phyloP scores from a whole-genome alignment of 176 grass and related monocot species.

The Chrysopogon serrulatus region DNA sequence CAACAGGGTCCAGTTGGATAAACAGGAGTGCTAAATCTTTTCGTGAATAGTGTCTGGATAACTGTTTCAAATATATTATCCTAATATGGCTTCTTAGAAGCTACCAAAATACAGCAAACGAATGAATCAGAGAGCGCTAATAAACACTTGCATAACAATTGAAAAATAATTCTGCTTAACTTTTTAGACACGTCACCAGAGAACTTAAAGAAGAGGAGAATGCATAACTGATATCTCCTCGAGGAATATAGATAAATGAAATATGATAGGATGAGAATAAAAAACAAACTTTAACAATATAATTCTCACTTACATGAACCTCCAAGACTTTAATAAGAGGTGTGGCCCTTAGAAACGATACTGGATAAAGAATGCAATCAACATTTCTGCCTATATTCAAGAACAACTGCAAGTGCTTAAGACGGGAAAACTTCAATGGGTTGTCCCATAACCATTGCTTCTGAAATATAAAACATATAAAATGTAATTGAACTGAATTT shows the following conservation, averaged over 20 bases:
- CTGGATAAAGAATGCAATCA: background rate
- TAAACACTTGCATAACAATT: background rate
- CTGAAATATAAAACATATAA: constrained; percentile 1
- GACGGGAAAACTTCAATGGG: background rate
- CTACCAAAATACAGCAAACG: background rate
- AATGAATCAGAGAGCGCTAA: background rate
- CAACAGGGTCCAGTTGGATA: too few relatives aligned
- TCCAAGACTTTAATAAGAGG: background rate
- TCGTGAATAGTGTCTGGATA: background rate
- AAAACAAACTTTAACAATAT: background rate
- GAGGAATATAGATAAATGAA: background rate
- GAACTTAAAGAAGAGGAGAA: background rate
- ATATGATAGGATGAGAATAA: background rate
- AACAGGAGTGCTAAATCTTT: background rate
- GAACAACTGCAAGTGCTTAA: background rate
- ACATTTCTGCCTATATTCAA: background rate
- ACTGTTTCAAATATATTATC: background rate
- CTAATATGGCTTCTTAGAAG: background rate
- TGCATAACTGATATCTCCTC: background rate
- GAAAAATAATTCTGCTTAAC: background rate
- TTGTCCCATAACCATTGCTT: background rate
- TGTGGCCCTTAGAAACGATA: background rate
- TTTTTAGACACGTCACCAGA: background rate
- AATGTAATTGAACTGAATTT: background rate
- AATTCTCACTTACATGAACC: background rate